These are phyloP conservation scores for Schoenoplectus triqueter DNA, from an alignment of 202 grass and related monocot genomes.

Conservation along the genomic window DNA sequence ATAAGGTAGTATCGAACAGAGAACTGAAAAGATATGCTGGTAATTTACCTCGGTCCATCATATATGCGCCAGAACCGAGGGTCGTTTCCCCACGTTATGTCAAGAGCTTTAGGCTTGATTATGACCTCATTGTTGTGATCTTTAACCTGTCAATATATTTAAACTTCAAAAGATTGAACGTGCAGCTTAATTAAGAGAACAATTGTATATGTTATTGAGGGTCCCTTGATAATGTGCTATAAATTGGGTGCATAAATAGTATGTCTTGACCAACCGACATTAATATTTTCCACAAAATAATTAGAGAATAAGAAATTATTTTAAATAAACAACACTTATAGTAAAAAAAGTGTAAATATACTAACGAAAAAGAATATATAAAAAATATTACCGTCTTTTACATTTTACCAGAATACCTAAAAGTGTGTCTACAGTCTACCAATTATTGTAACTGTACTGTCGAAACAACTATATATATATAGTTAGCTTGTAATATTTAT, in stretches of 20 bases:
- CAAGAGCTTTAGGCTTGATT: conserved; percentile 27
- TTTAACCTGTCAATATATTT: background rate
- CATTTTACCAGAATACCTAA: background rate
- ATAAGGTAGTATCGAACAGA: background rate
- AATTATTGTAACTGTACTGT: background rate
- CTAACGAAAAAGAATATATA: background rate
- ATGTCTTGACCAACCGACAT: background rate
- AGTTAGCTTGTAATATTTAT: background rate
- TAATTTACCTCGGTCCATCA: background rate
- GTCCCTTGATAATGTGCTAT: background rate
- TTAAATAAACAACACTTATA: too few relatives aligned
- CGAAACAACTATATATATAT: too few relatives aligned
- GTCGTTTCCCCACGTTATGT: conserved; percentile 23
- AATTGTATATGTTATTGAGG: background rate
- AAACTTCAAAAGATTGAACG: background rate
- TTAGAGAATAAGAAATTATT: background rate
- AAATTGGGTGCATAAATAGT: background rate
- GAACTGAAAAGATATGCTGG: background rate
- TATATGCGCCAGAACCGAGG: conserved; percentile 6
- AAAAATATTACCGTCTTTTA: background rate
- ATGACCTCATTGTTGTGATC: background rate
- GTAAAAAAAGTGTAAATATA: too few relatives aligned
- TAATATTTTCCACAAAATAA: background rate
- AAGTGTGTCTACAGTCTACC: background rate
- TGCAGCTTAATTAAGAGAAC: background rate